These are phyloP conservation scores for Microdochium paspali DNA, from an alignment of 2,329 filamentous ascomycete species.

Conservation along the genomic window DNA sequence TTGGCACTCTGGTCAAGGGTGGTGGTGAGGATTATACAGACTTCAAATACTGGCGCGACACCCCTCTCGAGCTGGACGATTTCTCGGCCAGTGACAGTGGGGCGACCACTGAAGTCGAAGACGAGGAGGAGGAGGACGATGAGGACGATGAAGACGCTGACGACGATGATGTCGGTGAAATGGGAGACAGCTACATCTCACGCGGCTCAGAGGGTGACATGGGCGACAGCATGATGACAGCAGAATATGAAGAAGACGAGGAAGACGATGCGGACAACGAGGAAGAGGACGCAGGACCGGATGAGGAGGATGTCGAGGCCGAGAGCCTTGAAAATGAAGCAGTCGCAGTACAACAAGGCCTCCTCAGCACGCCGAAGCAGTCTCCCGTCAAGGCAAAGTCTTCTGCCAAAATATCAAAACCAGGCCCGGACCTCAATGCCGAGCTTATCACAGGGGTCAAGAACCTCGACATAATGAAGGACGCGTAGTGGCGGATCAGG, in stretches of 20 bases:
- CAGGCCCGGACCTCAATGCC: constrained; percentile 37
- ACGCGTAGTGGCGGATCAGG: background rate
- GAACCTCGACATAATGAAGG: constrained; percentile 38
- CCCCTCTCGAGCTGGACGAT: constrained; percentile 73
- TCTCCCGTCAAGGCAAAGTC: constrained; percentile 6
- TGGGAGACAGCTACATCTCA: constrained; percentile 34
- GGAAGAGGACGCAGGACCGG: constrained; percentile 20
- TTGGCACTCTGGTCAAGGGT: constrained; percentile 75
- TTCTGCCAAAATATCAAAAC: constrained; percentile 2
- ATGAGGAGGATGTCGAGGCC: constrained; percentile 33
- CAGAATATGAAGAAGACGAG: constrained; percentile 30
- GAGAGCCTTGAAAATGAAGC: constrained; percentile 15
- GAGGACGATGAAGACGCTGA: constrained; percentile 26
- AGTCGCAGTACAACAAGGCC: constrained; percentile 9
- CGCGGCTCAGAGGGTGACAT: constrained; percentile 22
- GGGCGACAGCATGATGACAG: constrained; percentile 29
- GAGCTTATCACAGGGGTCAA: constrained; percentile 52
- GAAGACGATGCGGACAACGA: constrained; percentile 24
- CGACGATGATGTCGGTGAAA: constrained; percentile 32
- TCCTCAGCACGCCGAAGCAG: constrained; percentile 4
- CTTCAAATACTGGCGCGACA: constrained; percentile 92
- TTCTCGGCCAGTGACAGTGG: constrained; percentile 76
- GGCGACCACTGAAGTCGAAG: constrained; percentile 18
- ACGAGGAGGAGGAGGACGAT: constrained; percentile 32
- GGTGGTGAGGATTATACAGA: constrained; percentile 94